Evolutionary conservation across 768 basidiomycete species (phyloP), one percentile per base, ranked within the genome.

Genomic region (Auriscalpium microsporum): DNA sequence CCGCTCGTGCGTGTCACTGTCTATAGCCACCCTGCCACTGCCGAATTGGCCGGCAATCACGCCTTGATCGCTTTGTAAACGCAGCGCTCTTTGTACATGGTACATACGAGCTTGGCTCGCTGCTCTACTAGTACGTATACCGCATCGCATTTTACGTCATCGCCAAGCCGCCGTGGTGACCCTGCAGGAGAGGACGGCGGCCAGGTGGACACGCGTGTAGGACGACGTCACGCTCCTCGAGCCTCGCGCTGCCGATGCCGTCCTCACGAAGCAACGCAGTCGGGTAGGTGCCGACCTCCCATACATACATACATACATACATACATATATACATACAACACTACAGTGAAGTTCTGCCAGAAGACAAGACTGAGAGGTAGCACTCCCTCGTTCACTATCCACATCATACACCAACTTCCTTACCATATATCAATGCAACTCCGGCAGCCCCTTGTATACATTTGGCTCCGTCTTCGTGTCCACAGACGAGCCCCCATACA

Each of bases 81-180:
- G n/a, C 79, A 10, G 59, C 74, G 2, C 75, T 79, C n/a, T 93
- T 90, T 59, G 59, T n/a, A n/a, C n/a, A n/a, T n/a, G n/a, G n/a
- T n/a, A 78, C 91, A 52, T 84, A 89, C 62, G 77, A 85, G 56
- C 69, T 82, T 2, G 81, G 81, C 19, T 88, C 84, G 63, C 65
- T n/a, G n/a, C n/a, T n/a, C n/a, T n/a, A n/a, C n/a, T n/a, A n/a
- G n/a, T n/a, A n/a, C n/a, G n/a, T n/a, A n/a, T n/a, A 74, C 49
- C 82, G 87, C n/a, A 74, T 90, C 50, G 87, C 80, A 3, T 76
- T 86, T 9, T 86, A 78, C 55, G 72, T 92, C 8, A 76, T 93
- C 8, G 88, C 84, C 7, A 83, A 81, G 62, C 90, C 91, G 3
- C 71, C 93, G 2, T 90, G 86, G 87, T 94, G 91, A 90, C 86